Percentiles rank a stretch among this genome's conserved stretches.
Conservation (phyloP, 768 basidiomycete species). For the Scleroderma citrinum region DNA sequence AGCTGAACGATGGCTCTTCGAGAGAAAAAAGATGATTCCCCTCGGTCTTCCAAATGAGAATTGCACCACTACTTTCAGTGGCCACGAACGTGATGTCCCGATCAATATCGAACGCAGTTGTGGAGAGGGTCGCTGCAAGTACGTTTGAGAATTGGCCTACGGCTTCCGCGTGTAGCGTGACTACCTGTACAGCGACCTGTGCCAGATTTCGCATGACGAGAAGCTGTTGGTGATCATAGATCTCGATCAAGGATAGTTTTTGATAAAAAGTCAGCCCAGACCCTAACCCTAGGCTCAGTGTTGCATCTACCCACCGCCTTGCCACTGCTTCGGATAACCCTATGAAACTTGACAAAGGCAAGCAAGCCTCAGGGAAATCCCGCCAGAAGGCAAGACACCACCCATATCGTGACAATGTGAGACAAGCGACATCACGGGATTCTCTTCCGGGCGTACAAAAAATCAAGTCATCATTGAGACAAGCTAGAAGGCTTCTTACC, state of each 20-base stretch:
- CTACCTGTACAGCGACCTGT: conserved; percentile 29
- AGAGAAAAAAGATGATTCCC: conserved; percentile 9
- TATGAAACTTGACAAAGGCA: neutral
- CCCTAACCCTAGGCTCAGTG: conserved; percentile 13
- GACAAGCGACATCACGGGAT: conserved; percentile 8
- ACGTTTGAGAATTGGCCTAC: conserved; percentile 9
- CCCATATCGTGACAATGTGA: conserved; percentile 8
- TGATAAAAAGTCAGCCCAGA: neutral
- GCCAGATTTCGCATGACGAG: conserved; percentile 52
- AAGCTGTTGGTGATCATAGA: neutral
- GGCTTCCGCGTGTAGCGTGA: conserved; percentile 11
- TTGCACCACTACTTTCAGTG: conserved; percentile 51
- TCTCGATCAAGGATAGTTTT: neutral
- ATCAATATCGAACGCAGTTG: conserved; percentile 58
- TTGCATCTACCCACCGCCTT: neutral
- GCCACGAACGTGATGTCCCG: conserved; percentile 54
- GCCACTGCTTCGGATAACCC: neutral
- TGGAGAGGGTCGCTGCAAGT: conserved; percentile 34
- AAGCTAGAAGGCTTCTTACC: conserved; percentile 75
- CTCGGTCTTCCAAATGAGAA: conserved; percentile 51
- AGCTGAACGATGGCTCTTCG: conserved; percentile 9
- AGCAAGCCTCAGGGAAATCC: neutral
- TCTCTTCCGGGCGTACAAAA: conserved; percentile 69
- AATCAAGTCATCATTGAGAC: conserved; percentile 77
- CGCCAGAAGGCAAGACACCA: neutral